Evolutionary conservation across 1,284 basidiomycete genomes (phyloP).

Genomic region (Rhodotorula glutinis): DNA sequence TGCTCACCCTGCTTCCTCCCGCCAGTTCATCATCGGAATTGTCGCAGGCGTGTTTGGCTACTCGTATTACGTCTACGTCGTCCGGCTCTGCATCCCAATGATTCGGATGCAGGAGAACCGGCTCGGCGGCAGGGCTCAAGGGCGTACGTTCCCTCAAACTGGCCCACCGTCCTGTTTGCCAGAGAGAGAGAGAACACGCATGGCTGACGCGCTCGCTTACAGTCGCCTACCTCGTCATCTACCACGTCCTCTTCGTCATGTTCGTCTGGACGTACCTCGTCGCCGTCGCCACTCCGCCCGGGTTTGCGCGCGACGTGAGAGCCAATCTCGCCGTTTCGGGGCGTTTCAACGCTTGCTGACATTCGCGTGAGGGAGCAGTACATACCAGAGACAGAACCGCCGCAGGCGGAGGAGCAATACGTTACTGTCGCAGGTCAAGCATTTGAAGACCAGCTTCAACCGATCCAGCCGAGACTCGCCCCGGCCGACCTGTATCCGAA

Average conservation of each 20-base stretch:
- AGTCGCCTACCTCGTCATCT: constrained; percentile 42
- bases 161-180: background rate
- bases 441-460: constrained; percentile 5
- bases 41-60: constrained; percentile 34
- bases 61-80: constrained; percentile 42
- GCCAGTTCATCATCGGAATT: constrained; percentile 31
- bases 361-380: constrained; percentile 1
- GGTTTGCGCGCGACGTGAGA: constrained; percentile 40
- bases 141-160: constrained; percentile 32
- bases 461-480: background rate
- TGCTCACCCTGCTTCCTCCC: no score
- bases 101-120: constrained; percentile 27
- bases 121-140: constrained; percentile 32
- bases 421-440: constrained; percentile 24
- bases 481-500: background rate
- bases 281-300: constrained; percentile 36
- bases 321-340: no score
- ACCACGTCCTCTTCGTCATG: constrained; percentile 41
- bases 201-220: background rate
- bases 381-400: constrained; percentile 35
- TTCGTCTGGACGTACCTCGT: constrained; percentile 40
- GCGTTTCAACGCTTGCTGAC: background rate
- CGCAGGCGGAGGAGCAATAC: constrained; percentile 26
- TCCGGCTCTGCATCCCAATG: constrained; percentile 39
- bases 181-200: background rate